Evolutionary conservation across 371 early-diverging fungal genomes (phyloP).

Genomic region (Mucor irregularis): DNA sequence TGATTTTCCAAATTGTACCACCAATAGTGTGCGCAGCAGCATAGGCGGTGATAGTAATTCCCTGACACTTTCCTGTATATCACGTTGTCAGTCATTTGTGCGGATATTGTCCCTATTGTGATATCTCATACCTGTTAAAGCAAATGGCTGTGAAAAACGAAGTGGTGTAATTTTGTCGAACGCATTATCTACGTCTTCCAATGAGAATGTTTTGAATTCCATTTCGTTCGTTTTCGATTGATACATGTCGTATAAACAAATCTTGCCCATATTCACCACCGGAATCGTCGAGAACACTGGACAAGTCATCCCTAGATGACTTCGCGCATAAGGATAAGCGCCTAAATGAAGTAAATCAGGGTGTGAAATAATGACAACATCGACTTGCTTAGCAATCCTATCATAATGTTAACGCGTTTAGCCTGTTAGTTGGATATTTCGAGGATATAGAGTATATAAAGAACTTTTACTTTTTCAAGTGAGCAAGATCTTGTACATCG

Average conservation of each 20-base stretch:
- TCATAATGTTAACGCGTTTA: no score
- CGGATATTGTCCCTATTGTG: neutral
- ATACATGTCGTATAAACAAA: conserved; percentile 80
- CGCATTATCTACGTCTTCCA: conserved; percentile 79
- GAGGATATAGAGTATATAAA: no score
- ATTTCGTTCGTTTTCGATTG: conserved; percentile 68
- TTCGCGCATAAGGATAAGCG: conserved; percentile 83
- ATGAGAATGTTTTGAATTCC: conserved; percentile 71
- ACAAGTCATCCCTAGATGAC: conserved; percentile 80
- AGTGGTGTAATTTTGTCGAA: conserved; percentile 85
- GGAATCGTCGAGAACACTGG: conserved; percentile 95
- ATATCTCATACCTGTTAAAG: conserved; percentile 40
- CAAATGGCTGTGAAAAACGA: conserved; percentile 91
- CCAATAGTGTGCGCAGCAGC: conserved; percentile 97
- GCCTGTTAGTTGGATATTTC: no score
- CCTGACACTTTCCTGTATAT: conserved; percentile 73
- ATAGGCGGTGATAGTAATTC: conserved; percentile 90
- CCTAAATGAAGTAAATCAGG: conserved; percentile 89
- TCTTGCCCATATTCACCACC: conserved; percentile 90
- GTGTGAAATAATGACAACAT: conserved; percentile 92
- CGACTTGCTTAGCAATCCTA: conserved; percentile 89
- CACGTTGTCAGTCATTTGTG: no score
- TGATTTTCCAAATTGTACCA: conserved; percentile 97
- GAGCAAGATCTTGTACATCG: conserved; percentile 65
- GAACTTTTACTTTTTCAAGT: conserved; percentile 63